Evolutionary conservation across 306 rosid species (phyloP).

Genomic region (Rosa persica): DNA sequence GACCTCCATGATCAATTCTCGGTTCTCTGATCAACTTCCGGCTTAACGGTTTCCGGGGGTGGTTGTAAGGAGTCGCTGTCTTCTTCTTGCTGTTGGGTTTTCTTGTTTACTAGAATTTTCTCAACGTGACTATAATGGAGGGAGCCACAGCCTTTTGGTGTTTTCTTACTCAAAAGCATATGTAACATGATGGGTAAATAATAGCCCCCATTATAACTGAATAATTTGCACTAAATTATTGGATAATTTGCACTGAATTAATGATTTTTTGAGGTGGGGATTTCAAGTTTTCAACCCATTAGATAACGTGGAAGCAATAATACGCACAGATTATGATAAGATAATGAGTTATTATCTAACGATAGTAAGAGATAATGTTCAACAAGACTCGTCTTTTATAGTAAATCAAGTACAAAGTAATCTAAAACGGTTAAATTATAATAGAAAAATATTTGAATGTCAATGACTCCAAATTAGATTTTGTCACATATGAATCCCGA

Average conservation of each 20-base stretch:
- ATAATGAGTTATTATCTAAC: background rate
- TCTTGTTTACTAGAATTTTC: background rate
- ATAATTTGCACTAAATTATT: background rate
- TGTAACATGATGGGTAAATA: too few species aligned
- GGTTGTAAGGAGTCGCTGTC: background rate
- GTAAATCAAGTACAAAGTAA: too few species aligned
- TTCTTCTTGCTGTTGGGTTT: background rate
- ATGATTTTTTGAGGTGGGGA: background rate
- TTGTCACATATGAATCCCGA: too few species aligned
- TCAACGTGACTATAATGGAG: background rate
- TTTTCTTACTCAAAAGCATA: background rate
- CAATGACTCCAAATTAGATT: too few species aligned
- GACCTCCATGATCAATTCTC: constrained; percentile 52
- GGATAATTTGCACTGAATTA: background rate
- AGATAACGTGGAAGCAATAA: background rate
- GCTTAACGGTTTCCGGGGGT: too few species aligned
- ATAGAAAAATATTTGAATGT: too few species aligned
- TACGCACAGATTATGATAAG: background rate
- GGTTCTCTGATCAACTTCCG: background rate
- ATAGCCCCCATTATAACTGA: background rate
- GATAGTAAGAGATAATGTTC: too few species aligned
- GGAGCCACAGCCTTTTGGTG: background rate
- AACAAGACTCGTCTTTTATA: too few species aligned
- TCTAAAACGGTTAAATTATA: too few species aligned
- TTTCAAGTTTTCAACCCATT: background rate